Evolutionary conservation across 2,329 filamentous ascomycete species (phyloP).

Genomic region (Onygena corvina): DNA sequence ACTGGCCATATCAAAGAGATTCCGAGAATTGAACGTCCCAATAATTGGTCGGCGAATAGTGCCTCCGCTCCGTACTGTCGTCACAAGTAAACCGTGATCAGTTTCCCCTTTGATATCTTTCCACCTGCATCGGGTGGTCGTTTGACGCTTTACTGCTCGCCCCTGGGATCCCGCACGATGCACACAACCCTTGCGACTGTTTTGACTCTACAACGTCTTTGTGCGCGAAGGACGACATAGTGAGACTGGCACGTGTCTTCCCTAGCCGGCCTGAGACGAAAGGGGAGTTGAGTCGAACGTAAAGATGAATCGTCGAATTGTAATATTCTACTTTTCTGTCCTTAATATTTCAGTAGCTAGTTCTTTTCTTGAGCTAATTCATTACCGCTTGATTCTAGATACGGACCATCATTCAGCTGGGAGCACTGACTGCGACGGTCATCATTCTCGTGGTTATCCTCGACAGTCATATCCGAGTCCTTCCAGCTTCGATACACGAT

Average conservation of each 20-base stretch:
- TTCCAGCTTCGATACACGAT: slow-evolving; percentile 73
- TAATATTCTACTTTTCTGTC: slow-evolving; percentile 18
- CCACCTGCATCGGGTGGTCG: not conserved
- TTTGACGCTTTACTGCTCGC: not conserved
- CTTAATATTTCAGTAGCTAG: slow-evolving; percentile 1
- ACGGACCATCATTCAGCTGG: slow-evolving; percentile 62
- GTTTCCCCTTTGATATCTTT: slow-evolving; percentile 4
- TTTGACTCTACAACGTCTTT: not conserved
- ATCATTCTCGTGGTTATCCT: slow-evolving; percentile 66
- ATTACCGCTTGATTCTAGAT: slow-evolving; percentile 34
- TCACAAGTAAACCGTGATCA: slow-evolving; percentile 1
- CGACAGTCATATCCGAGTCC: slow-evolving; percentile 76
- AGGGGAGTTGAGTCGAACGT: slow-evolving; percentile 8
- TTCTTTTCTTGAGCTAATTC: slow-evolving; percentile 9
- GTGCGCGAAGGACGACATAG: not conserved
- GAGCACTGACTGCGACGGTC: slow-evolving; percentile 51
- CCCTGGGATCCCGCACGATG: not conserved
- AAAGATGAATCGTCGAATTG: slow-evolving; percentile 35
- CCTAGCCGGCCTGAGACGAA: not conserved
- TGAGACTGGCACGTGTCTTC: not conserved
- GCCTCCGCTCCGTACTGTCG: slow-evolving; percentile 7
- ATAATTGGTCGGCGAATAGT: slow-evolving; percentile 9
- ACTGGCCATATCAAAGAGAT: not conserved
- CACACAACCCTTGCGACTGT: not conserved
- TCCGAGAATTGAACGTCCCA: not conserved